Base-by-base conservation (phyloP, 2,329 filamentous ascomycete genomes). In the Exophiala alcalophila region DNA sequence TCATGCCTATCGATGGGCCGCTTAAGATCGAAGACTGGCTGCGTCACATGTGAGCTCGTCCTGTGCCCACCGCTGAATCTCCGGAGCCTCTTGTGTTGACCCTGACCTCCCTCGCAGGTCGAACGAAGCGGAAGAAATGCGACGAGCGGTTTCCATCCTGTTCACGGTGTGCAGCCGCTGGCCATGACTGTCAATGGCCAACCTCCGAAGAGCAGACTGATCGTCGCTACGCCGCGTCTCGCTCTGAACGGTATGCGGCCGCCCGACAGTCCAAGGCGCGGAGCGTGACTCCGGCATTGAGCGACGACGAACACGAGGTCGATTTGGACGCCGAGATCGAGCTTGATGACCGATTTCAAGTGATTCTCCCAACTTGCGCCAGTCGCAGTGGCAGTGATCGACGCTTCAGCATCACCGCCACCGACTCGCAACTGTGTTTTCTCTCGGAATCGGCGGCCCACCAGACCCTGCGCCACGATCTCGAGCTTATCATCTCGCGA, bases 21-120 rank as follows among this genome's bases (percentile, higher is more conserved):
- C n/a, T 28, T 50, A 23, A 27, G 48, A 15, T 24, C 48, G 24
- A 50, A 50, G 40, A 50, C 43, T 27, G 48, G 48, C 5, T 50
- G 48, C 24, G 26, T 47, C n/a, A 40, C 40, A 16, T 50, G 48
- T 50, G 29, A 36, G 48, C 34, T 4, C 8, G 11, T 10, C 10
- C 14, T 10, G 19, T 29, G n/a, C 25, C 15, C 5, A 24, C 10
- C 19, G 12, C 15, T 8, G 19, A n/a, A 4, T 14, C 20, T 9
- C 23, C 15, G 9, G n/a, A 11, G 5, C 30, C 12, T 14, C 14
- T 5, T 21, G 10, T 16, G 25, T 35, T 16, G 3, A 24, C 37
- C 25, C 29, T 31, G 15, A 27, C 12, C 6, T 25, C 5, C 6
- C 30, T 30, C 6, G 12, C 27, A 50, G 48, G 48, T 31, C 23